These are phyloP conservation scores for Pyrenochaeta sp. DNA, from an alignment of 2,329 filamentous ascomycete genomes.

Conservation along the genomic window DNA sequence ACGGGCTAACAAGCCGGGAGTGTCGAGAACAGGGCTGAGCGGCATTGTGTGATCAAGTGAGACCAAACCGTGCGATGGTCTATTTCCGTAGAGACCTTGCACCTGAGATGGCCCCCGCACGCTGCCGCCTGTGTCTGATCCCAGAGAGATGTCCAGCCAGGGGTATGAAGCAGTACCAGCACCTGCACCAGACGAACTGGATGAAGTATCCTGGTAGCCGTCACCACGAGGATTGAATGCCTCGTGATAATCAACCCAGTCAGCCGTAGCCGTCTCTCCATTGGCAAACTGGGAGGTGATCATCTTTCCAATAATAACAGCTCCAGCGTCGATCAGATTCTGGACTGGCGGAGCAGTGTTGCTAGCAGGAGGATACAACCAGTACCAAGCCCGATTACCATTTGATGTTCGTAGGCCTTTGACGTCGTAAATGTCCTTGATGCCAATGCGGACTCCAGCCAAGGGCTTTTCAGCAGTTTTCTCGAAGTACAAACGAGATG, in stretches of 20 bases:
- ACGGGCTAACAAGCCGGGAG: conserved; percentile 57
- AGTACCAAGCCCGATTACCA: conserved; percentile 67
- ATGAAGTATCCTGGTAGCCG: conserved; percentile 56
- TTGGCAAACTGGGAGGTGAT: conserved; percentile 57
- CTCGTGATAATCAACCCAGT: conserved; percentile 59
- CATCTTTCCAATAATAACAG: conserved; percentile 59
- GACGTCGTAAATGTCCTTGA: conserved; percentile 71
- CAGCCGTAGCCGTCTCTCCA: conserved; percentile 58
- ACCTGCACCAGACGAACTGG: conserved; percentile 58
- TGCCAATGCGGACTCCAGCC: conserved; percentile 68
- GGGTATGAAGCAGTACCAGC: conserved; percentile 56
- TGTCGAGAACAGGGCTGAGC: conserved; percentile 58
- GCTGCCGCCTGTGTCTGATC: conserved; percentile 60
- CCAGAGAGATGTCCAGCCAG: conserved; percentile 61
- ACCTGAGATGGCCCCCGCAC: conserved; percentile 59
- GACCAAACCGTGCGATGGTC: conserved; percentile 59
- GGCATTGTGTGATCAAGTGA: conserved; percentile 60
- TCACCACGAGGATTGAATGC: conserved; percentile 56
- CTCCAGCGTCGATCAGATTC: conserved; percentile 67
- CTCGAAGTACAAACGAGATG: conserved; percentile 62
- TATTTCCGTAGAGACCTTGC: conserved; percentile 61
- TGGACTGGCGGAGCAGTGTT: conserved; percentile 62
- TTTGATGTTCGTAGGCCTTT: conserved; percentile 64
- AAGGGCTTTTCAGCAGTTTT: conserved; percentile 61
- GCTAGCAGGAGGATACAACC: conserved; percentile 59